Evolutionary conservation across 768 basidiomycete species (phyloP), one percentile per base, ranked within the genome.

Genomic region (Tylopilus felleus): DNA sequence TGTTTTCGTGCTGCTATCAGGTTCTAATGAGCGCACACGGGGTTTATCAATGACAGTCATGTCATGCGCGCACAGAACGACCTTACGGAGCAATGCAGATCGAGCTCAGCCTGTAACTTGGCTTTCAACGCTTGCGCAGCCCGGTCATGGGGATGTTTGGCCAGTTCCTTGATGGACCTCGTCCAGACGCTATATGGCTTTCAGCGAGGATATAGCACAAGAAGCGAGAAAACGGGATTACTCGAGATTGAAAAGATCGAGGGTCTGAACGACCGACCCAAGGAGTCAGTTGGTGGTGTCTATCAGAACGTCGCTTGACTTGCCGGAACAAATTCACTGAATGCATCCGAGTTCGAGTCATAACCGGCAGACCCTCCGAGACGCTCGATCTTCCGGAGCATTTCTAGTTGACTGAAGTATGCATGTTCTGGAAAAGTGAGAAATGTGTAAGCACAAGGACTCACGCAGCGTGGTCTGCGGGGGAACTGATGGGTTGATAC

Each of bases 281-380:
- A 31, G 9, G 4, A 4, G 23, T 52, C 39, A 41, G 12, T 4
- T 4, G 29, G 14, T 14, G 8, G 4, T 39, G 28, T 31, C 19
- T 9, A 22, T 29, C 12, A 53, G 14, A 21, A n/a, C 5, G 4
- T n/a, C 22, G 1, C 13, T 16, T 19, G 13, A 29, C 52, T 17
- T n/a, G 41, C 52, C 5, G n/a, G 23, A 29, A 35, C 50, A 16
- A 53, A 8, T 5, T 53, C 50, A 27, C 23, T 12, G 38, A 53
- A 53, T 22, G 22, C 29, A 13, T 33, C 19, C 19, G 52, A 28
- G 21, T 53, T 27, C 19, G 13, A 7, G 10, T 33, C 23, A 31
- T 41, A 40, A 17, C 52, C 31, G 12, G 23, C n/a, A 10, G 50
- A 53, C 19, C 52, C 52, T 21, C 52, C 52, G n/a, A 53, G 39